These are phyloP conservation scores for Neopestalotiopsis sp. DNA, from an alignment of 2,329 filamentous ascomycete species.

Conservation along the genomic window DNA sequence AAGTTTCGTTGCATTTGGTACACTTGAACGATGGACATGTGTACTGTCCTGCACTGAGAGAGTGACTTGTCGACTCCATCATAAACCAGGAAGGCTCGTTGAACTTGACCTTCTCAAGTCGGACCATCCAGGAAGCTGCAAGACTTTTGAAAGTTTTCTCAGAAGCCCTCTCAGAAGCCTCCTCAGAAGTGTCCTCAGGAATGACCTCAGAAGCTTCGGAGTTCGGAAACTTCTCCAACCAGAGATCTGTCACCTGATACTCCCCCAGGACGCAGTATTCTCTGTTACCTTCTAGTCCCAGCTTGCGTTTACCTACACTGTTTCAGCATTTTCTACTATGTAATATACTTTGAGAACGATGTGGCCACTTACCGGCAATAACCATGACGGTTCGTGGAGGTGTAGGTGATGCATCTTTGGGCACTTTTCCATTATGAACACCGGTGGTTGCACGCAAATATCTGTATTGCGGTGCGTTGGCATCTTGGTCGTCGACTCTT, in stretches of 20 bases:
- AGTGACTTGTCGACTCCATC: conserved; percentile 30
- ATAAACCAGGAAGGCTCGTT: conserved; percentile 63
- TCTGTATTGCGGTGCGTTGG: conserved; percentile 45
- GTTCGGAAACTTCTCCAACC: conserved; percentile 61
- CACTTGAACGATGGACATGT: conserved; percentile 40
- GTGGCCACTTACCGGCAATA: conserved; percentile 52
- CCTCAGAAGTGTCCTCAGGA: no score
- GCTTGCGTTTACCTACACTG: conserved; percentile 11
- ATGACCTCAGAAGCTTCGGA: conserved; percentile 31
- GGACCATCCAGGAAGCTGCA: conserved; percentile 53
- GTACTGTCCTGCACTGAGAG: conserved; percentile 35
- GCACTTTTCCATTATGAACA: no score
- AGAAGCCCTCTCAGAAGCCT: no score
- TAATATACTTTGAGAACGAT: not conserved
- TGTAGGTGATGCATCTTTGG: conserved; percentile 15
- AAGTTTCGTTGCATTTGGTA: conserved; percentile 40
- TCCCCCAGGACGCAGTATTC: conserved; percentile 70
- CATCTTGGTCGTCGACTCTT: conserved; percentile 52
- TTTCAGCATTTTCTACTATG: not conserved
- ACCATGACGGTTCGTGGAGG: conserved; percentile 53
- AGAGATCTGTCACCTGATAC: conserved; percentile 72
- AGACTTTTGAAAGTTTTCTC: no score
- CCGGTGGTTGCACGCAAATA: conserved; percentile 41
- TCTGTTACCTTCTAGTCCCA: conserved; percentile 29
- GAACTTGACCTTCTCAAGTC: conserved; percentile 68